Base-by-base conservation (phyloP, 1,284 basidiomycete genomes). In the Vanrija pseudolonga region DNA sequence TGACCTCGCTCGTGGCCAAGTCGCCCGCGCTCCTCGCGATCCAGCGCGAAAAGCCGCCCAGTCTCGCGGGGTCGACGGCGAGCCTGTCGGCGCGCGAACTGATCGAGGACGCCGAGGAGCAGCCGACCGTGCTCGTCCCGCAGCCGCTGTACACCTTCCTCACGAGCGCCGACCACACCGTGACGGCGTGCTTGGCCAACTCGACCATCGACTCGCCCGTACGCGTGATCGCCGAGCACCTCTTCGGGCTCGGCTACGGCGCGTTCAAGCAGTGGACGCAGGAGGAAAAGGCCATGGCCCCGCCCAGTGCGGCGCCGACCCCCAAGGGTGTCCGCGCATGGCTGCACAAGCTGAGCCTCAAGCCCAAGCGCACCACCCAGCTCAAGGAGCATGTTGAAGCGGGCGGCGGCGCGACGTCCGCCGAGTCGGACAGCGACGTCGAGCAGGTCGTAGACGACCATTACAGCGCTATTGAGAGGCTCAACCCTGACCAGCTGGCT, bases 181-280 rank as follows among this genome's bases (percentile, higher is more conserved):
- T 61, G 6, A 61, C 60, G 11, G 45, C 45, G 14, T 50, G 50
- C 9, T 40, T 61, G 3, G 60, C 53, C 7, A 61, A 61, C 45
- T 56, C 56, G 36, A 58, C 60, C 15, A 42, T 57, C 32, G 60
- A 61, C 54, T 53, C 45, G 42, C 53, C 60, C 0, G 60, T 61
- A 23, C 60, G 60, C 20, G 54, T 61, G 46, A 58, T 61, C 18
- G 60, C 60, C 18, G 60, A 61, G 45, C 56, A 61, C 49, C 60
- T 61, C 18, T 61, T 56, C 23, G 60, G 60, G 4, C 49, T 61
- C 6, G 60, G 47, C 12, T 53, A 54, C 40, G 60, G 60, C 14
- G 51, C 51, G 19, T 56, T 60, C 23, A 51, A 55, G 17, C 36
- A 50, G n/a, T 60, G 50, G 43, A 60, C 55, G 0, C 52, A 52